Base-by-base conservation (phyloP, 805 yeast species). In the Starmerella vitae region DNA sequence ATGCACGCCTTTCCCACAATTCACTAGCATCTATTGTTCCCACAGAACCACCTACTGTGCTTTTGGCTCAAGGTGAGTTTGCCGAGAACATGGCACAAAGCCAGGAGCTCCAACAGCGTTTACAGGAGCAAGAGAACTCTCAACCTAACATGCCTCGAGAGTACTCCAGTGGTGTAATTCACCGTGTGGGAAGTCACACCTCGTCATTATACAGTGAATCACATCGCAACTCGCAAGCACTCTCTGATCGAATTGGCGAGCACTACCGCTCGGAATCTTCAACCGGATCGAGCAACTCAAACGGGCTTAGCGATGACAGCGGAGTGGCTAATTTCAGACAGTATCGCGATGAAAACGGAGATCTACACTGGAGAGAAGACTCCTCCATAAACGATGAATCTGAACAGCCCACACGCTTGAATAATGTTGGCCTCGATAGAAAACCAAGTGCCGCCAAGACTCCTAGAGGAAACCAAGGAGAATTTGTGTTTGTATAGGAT, bases 21-120 rank as follows among this genome's bases (percentile, higher is more conserved):
- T 81, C 95, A 0, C 52, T 79, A 41, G 85, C 84, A 20, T 84
- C 94, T 0, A 86, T 86, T 25, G 76, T 36, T 5, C 45, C 86
- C 24, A 83, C 95, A 1, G 82, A 83, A 55, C 68, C 85, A 34
- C 68, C 84, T 53, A 78, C 82, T 4, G 83, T 85, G 28, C 70
- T 84, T 52, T 65, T 84, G 30, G 84, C 80, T 3, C 80, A 78
- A 28, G 43, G 35, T 8, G 55, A 56, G 35, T 44, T 42, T 13
- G 39, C 38, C 2, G 30, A 27, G 14, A 19, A 13, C 24, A 28
- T 12, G 13, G 15, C 4, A 21, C 31, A 30, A 28, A 31, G 34
- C 25, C 34, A 31, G 26, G 18, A 13, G 25, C 15, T 31, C 17
- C 26, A 31, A 14, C n/a, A 17, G 14, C 34, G n/a, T 13, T 17